Evolutionary conservation across 345 rosid species (phyloP), one percentile per base, ranked within the genome.

Genomic region (Combretum micranthum): DNA sequence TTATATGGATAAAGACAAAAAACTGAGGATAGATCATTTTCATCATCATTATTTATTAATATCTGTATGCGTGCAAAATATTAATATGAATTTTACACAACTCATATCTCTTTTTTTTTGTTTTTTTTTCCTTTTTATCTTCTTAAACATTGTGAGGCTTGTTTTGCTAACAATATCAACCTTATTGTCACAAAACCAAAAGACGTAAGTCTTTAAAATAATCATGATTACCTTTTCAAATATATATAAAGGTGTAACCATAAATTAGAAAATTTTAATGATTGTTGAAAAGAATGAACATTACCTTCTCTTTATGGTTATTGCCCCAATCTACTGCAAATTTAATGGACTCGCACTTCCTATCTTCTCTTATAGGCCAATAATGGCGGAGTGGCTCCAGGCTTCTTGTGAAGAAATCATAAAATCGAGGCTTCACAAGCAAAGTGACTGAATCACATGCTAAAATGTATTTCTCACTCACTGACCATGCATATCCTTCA

Each of bases 261-360:
- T 14, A 10, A 42, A 50, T 19, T 32, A 16, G 25, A 19, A 9
- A 11, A 12, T 12, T 43, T 16, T 3, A 50, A 57, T 7, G 23
- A 43, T 21, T 0, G 42, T 37, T 26, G 44, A 26, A 25, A 7
- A 13, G 20, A 62, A 14, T 10, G 11, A 15, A 21, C 25, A 20
- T 58, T 62, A 87, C 91, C 90, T 88, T 80, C 19, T 54, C 66
- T n/a, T 61, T 69, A 73, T 85, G 81, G 53, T 55, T 69, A 59
- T 88, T 85, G 58, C 85, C 87, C 96, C 96, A 85, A 20, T 85
- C 81, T 26, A 85, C 96, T 4, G 92, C 90, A 70, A 85, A 88
- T 68, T 85, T 81, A 68, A 88, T 72, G 66, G 85, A 79, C 64
- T 69, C 65, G 71, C 96, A 83, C 69, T 80, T 87, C 52, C 77